Conservation (phyloP, 73 alveolate species). For the Paramecium primaurelia region DNA sequence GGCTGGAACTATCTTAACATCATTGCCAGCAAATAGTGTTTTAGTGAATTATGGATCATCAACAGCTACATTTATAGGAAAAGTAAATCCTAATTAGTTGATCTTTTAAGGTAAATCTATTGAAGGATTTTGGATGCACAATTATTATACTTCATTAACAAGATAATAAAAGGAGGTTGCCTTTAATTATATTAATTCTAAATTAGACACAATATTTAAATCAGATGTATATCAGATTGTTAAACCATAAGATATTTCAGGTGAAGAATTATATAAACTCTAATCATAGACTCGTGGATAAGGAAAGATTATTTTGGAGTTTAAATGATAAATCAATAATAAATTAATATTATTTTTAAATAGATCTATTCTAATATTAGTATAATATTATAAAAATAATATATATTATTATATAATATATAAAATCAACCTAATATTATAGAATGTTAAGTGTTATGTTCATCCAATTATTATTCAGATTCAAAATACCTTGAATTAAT, state of each 20-base stretch:
- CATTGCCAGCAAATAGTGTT: background rate
- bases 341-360: no score
- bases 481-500: background rate
- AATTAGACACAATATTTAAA: background rate
- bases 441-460: background rate
- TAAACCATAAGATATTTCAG: background rate
- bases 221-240: background rate
- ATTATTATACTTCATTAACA: background rate
- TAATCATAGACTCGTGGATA: background rate
- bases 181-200: background rate
- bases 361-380: no score
- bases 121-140: slow-evolving; percentile 4
- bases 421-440: background rate
- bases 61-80: background rate
- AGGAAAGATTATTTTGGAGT: background rate
- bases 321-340: background rate
- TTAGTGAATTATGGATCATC: slow-evolving; percentile 8
- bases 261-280: background rate
- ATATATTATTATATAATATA: background rate
- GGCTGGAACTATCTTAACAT: background rate
- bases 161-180: background rate
- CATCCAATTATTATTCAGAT: background rate
- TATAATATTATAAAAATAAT: no score
- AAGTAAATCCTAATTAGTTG: background rate
- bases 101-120: background rate